Conservation (phyloP, 2,329 filamentous ascomycete species). For the Diaporthe citriasiana region DNA sequence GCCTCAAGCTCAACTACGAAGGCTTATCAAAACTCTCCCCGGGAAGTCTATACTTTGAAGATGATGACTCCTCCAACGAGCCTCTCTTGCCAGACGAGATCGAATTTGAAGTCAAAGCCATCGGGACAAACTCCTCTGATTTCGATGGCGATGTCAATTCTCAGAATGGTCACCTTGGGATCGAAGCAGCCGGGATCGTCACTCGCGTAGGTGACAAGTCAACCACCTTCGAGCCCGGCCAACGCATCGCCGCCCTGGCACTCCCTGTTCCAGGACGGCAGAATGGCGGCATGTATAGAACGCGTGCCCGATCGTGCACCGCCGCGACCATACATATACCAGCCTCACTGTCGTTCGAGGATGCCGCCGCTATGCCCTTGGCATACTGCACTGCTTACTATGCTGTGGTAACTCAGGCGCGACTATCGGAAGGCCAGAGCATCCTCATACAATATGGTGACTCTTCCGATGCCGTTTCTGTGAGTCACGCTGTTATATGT, state of each 20-base stretch:
- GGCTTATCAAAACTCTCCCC: neutral
- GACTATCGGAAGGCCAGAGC: slow-evolving; percentile 54
- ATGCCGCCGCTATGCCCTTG: slow-evolving; percentile 57
- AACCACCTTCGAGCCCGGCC: slow-evolving; percentile 1
- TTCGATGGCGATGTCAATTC: slow-evolving; percentile 53
- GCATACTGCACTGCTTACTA: slow-evolving; percentile 59
- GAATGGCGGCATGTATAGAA: slow-evolving; percentile 1
- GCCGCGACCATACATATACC: slow-evolving; percentile 42
- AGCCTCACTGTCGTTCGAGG: slow-evolving; percentile 51
- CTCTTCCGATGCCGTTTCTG: slow-evolving; percentile 42
- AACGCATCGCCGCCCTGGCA: neutral
- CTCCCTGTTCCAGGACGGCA: neutral
- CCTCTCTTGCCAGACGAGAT: slow-evolving; percentile 45
- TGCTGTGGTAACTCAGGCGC: slow-evolving; percentile 55
- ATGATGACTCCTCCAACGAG: neutral
- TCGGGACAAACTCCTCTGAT: slow-evolving; percentile 50
- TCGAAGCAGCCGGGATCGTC: slow-evolving; percentile 48
- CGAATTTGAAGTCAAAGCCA: slow-evolving; percentile 51
- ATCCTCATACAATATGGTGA: slow-evolving; percentile 46
- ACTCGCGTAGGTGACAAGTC: slow-evolving; percentile 39
- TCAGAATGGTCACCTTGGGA: slow-evolving; percentile 47
- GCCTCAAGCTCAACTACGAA: neutral
- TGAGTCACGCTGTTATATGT: slow-evolving; percentile 37
- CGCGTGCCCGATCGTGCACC: neutral
- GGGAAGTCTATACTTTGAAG: slow-evolving; percentile 7